Conservation (phyloP, 805 yeast species). For the Wickerhamomyces hampshirensis region DNA sequence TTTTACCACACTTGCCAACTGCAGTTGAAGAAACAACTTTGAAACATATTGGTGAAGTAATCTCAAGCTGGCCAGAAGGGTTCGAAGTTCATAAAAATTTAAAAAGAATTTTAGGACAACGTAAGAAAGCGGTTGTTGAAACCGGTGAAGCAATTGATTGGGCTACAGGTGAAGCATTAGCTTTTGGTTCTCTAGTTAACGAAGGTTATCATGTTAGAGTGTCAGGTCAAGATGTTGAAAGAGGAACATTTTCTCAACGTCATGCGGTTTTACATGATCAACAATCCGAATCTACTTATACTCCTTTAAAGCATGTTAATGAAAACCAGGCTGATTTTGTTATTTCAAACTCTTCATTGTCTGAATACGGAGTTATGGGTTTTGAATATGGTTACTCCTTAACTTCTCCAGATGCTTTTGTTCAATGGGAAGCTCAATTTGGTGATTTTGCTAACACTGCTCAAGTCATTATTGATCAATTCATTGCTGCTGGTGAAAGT, state of each 20-base stretch:
- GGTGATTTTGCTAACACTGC: constrained; percentile 99
- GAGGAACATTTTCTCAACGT: constrained; percentile 99
- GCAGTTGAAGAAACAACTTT: constrained; percentile 69
- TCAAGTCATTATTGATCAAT: constrained; percentile 95
- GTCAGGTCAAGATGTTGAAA: constrained; percentile 99
- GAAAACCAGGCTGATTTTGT: constrained; percentile 82
- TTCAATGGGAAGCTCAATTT: constrained; percentile 99
- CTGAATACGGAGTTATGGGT: constrained; percentile 99
- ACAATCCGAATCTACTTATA: constrained; percentile 72
- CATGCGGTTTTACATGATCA: constrained; percentile 98
- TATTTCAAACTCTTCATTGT: constrained; percentile 90
- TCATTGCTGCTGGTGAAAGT: constrained; percentile 92
- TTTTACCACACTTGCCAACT: constrained; percentile 94
- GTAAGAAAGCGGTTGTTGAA: constrained; percentile 83
- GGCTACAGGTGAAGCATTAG: constrained; percentile 99
- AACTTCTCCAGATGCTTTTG: constrained; percentile 95
- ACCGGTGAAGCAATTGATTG: constrained; percentile 95
- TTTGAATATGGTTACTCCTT: constrained; percentile 98
- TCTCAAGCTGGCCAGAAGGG: constrained; percentile 80
- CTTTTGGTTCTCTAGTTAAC: constrained; percentile 84
- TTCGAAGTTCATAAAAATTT: constrained; percentile 93
- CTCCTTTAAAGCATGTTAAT: constrained; percentile 77
- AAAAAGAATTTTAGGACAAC: constrained; percentile 85
- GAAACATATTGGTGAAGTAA: constrained; percentile 70
- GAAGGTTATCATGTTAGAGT: constrained; percentile 97